Conservation (phyloP, 352 stramenopile genomes). For the Phytopythium cucurbitacearum region DNA sequence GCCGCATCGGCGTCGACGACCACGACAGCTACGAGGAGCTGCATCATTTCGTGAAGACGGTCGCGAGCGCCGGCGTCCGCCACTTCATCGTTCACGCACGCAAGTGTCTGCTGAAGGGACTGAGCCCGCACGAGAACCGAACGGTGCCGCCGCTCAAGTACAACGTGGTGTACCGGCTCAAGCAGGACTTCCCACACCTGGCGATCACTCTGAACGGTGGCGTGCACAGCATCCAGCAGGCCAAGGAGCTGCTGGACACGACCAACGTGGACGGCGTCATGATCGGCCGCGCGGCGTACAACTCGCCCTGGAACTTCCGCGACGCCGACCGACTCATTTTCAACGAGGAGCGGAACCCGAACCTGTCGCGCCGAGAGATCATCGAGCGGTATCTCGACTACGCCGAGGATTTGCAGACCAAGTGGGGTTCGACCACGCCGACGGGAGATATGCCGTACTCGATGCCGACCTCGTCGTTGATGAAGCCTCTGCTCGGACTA, state of each 20-base stretch:
- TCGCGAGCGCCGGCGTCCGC: slow-evolving; percentile 85
- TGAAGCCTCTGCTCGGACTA: slow-evolving; percentile 73
- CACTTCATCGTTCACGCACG: slow-evolving; percentile 98
- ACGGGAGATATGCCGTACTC: slow-evolving; percentile 48
- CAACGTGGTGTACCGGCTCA: slow-evolving; percentile 91
- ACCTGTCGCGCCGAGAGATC: slow-evolving; percentile 83
- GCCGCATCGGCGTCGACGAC: slow-evolving; percentile 96
- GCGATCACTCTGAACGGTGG: slow-evolving; percentile 98
- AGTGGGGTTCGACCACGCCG: slow-evolving; percentile 53
- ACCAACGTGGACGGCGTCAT: slow-evolving; percentile 85
- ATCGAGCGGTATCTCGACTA: slow-evolving; percentile 87
- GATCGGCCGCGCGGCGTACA: slow-evolving; percentile 88
- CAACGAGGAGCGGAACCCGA: slow-evolving; percentile 58
- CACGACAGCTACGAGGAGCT: slow-evolving; percentile 92
- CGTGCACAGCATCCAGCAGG: slow-evolving; percentile 91
- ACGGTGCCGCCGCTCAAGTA: slow-evolving; percentile 97
- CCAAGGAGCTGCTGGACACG: slow-evolving; percentile 81
- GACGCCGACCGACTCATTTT: slow-evolving; percentile 86
- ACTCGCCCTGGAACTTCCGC: slow-evolving; percentile 86
- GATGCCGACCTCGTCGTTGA: slow-evolving; percentile 74
- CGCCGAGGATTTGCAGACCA: slow-evolving; percentile 65
- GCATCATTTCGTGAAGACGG: slow-evolving; percentile 90
- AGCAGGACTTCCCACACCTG: slow-evolving; percentile 95
- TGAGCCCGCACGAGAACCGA: slow-evolving; percentile 96
- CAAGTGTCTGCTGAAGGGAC: slow-evolving; percentile 96